Evolutionary conservation across 1,139 yeast genomes (phyloP).

Genomic region (Meyerozyma carpophila): DNA sequence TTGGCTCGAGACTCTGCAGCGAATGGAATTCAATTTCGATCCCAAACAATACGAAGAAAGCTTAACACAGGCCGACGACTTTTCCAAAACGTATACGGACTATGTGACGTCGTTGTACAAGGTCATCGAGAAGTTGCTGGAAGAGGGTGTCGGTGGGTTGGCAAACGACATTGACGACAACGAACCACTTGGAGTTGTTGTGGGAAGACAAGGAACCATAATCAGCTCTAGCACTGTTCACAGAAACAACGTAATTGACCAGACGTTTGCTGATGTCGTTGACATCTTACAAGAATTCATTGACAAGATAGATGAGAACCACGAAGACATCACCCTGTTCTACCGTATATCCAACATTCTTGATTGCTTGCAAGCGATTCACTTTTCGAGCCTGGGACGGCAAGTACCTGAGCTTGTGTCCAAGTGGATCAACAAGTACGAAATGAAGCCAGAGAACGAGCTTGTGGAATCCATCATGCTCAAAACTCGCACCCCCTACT

Average conservation of each 20-base stretch:
- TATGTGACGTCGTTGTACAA: slow-evolving; percentile 32
- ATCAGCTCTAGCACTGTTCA: slow-evolving; percentile 6
- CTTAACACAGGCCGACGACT: slow-evolving; percentile 13
- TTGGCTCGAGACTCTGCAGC: slow-evolving; percentile 28
- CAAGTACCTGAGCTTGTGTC: slow-evolving; percentile 43
- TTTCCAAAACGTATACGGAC: slow-evolving; percentile 17
- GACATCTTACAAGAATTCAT: slow-evolving; percentile 20
- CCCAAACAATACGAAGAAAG: slow-evolving; percentile 21
- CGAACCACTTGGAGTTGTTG: slow-evolving; percentile 31
- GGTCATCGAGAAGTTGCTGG: slow-evolving; percentile 25
- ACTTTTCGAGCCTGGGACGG: slow-evolving; percentile 38
- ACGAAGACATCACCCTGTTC: slow-evolving; percentile 11
- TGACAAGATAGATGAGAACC: slow-evolving; percentile 8
- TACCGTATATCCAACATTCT: slow-evolving; percentile 46
- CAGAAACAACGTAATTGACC: slow-evolving; percentile 16
- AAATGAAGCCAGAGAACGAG: slow-evolving; percentile 51
- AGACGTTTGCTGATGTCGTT: slow-evolving; percentile 22
- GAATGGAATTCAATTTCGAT: slow-evolving; percentile 29
- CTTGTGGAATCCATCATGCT: slow-evolving; percentile 42
- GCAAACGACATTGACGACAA: slow-evolving; percentile 20
- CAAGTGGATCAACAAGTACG: slow-evolving; percentile 65
- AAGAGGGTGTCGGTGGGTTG: slow-evolving; percentile 13
- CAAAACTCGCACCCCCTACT: slow-evolving; percentile 40
- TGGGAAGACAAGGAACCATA: slow-evolving; percentile 13
- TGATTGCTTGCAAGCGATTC: slow-evolving; percentile 51